Base-by-base conservation (phyloP, 139 green algal species). In the Pedinophyceae sp. region DNA sequence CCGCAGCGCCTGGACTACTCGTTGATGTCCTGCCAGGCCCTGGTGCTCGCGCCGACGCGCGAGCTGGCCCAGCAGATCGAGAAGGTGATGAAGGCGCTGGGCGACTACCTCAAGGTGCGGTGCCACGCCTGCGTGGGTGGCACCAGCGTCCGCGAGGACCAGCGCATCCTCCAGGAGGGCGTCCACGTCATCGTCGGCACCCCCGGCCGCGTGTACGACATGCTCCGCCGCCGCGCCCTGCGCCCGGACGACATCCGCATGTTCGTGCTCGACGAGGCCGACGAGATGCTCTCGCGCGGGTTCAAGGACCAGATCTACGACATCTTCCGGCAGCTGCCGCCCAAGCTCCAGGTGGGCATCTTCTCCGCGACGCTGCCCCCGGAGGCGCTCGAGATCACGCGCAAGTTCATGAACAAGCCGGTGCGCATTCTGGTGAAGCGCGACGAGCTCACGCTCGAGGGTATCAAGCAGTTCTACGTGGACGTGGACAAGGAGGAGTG, bases 251-350 rank as follows among this genome's bases (percentile, higher is more conserved):
- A 53, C 50, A 87, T 94, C 73, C 81, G 80, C 70, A 95, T 96
- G 77, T 98, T 98, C 65, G 69, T 84, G 30, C 82, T 97, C 62
- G 91, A 98, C 53, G 90, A 97, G 85, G 90, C 90, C 38, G 91
- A 98, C 68, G 91, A 98, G 78, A 98, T 98, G 91, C 78, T 97
- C 15, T 92, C 77, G 40, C 77, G 90, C 55, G 91, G 91, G 46
- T 98, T 98, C 83, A 97, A 98, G 83, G 91, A 97, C 71, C 92
- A 97, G 77, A 97, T 99, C 64, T 99, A 99, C 64, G 92, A 99
- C 82, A 99, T 99, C 77, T 98, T 99, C 83, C 80, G 80, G 67
- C 77, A 93, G 76, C 79, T 99, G 70, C 92, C 91, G 19, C 78
- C 83, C 51, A 97, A 97, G 86, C 81, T 99, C 54, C 86, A 95